Conservation (phyloP, 2,329 filamentous ascomycete species). For the Colletotrichum orbiculare region DNA sequence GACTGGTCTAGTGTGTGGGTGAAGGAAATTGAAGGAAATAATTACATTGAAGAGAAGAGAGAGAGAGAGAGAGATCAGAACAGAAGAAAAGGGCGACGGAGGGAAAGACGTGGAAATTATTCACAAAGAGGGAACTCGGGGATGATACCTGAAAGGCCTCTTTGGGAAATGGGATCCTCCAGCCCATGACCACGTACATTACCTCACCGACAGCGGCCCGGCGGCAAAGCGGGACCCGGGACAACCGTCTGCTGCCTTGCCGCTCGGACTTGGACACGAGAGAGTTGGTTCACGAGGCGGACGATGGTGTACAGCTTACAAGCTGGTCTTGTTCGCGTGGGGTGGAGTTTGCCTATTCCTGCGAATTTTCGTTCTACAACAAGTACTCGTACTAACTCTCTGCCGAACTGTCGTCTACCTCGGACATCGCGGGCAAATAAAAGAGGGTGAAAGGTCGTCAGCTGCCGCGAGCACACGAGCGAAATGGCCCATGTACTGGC, state of each 20-base stretch:
- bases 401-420: neutral
- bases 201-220: conserved; percentile 36
- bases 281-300: conserved; percentile 4
- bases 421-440: conserved; percentile 2
- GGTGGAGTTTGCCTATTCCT: neutral
- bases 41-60: conserved; percentile 2
- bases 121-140: conserved; percentile 25
- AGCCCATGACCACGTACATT: conserved; percentile 12
- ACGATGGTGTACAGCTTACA: neutral
- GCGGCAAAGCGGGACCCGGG: conserved; percentile 32
- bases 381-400: neutral
- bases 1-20: neutral
- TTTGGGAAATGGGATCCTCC: conserved; percentile 28
- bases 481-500: conserved; percentile 2
- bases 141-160: conserved; percentile 37
- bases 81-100: neutral
- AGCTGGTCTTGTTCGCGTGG: neutral
- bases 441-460: no score
- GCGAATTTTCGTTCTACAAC: neutral
- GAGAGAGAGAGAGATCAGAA: neutral
- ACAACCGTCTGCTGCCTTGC: neutral
- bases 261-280: conserved; percentile 3
- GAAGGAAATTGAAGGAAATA: conserved; percentile 5
- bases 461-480: neutral
- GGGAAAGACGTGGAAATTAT: conserved; percentile 23